Base-by-base conservation (phyloP, 257 asterid species). In the Sherardia arvensis region DNA sequence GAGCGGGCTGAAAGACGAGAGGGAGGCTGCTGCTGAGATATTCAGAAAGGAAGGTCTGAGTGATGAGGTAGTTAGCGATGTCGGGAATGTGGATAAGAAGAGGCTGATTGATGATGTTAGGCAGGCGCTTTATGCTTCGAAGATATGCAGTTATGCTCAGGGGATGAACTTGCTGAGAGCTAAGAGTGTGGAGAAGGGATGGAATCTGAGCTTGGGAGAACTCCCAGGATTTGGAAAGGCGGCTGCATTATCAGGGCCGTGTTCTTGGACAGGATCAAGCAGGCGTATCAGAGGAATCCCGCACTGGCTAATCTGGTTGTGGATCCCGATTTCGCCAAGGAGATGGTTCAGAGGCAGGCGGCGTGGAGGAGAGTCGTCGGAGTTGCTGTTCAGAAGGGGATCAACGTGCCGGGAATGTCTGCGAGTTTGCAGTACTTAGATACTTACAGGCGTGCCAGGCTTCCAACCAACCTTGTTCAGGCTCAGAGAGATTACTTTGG, bases 361-460 rank as follows among this genome's bases (percentile, higher is more conserved):
- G 96, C 95, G 0, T 91, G 98, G 98, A 84, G 96, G 77, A 80
- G 95, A 57, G 98, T 91, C 1, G 98, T 86, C 65, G 91, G 96
- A 4, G 49, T 81, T 69, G 98, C 94, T 0, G 66, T 88, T 9
- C 87, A 83, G 74, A 78, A 78, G 65, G 95, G 98, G 22, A 73
- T 86, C 40, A 86, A 95, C 25, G 85, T 86, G 49, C 98, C 96
- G 0, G 96, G 96, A 36, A 91, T 91, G 98, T 84, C 91, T 0
- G 90, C 96, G 0, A 88, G 96, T 73, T 77, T 91, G 83, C 96
- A 88, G 79, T 91, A 91, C 71, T 88, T 91, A 2, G 98, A 91
- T 69, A 83, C 95, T 15, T 91, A 91, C 23, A 84, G 96, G 78
- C 91, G 95, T 12, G 84, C 77, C 29, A 84, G 96, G 68, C 87